These are phyloP conservation scores for Fusarium sp. DNA, from an alignment of 2,329 filamentous ascomycete genomes.

Conservation along the genomic window DNA sequence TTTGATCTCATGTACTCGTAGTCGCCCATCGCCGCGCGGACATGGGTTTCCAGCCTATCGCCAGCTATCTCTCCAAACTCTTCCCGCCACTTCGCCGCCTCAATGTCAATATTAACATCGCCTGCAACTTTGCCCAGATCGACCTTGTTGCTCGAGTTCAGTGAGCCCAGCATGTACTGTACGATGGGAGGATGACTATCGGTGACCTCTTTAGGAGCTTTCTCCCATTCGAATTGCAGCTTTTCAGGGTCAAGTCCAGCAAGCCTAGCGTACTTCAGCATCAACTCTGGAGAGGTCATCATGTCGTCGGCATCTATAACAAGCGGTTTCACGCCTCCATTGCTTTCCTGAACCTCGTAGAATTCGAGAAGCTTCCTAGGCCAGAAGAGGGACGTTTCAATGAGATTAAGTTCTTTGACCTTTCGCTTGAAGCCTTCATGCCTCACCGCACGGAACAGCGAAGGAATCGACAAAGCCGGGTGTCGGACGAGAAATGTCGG, in stretches of 20 bases:
- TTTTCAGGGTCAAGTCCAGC: not conserved
- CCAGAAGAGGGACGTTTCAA: not conserved
- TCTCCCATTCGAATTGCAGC: not conserved
- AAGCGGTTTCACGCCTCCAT: not conserved
- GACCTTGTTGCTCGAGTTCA: not conserved
- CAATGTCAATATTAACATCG: not conserved
- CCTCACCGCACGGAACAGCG: not conserved
- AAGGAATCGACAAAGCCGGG: not conserved
- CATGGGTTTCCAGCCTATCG: not conserved
- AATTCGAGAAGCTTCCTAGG: not conserved
- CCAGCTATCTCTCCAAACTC: not conserved
- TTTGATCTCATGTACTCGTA: slow-evolving; percentile 1
- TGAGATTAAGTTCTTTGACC: not conserved
- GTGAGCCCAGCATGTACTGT: not conserved
- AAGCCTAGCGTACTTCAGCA: not conserved
- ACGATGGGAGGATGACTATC: not conserved
- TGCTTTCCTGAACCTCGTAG: not conserved
- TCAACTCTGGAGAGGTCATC: not conserved
- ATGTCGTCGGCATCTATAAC: not conserved
- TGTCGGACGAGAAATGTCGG: slow-evolving; percentile 1
- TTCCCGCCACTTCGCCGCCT: not conserved
- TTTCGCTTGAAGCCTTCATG: not conserved
- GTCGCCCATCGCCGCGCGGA: not conserved
- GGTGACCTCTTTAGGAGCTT: not conserved
- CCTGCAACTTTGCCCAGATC: not conserved